phyloP scores from a whole-genome alignment of 2,329 filamentous ascomycete genomes.

The Aspergillus pseudoviridinutans region DNA sequence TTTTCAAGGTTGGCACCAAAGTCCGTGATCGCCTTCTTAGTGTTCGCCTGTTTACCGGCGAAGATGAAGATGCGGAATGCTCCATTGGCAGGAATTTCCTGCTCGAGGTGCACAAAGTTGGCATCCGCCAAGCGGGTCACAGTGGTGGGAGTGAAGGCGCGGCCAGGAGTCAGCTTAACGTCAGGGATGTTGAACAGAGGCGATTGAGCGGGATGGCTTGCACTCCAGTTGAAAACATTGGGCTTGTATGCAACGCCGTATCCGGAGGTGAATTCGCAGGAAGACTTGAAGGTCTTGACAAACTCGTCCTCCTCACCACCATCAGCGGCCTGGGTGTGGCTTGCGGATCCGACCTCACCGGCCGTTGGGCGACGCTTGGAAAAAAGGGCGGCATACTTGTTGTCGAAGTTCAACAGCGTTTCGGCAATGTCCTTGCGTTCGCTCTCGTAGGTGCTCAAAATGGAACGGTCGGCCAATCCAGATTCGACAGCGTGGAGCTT shows the following conservation, averaged over 20 bases:
- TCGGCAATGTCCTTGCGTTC: constrained; percentile 84
- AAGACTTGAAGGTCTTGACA: constrained; percentile 83
- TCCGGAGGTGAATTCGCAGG: constrained; percentile 87
- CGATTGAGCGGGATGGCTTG: constrained; percentile 67
- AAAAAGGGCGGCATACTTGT: constrained; percentile 85
- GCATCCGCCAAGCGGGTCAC: constrained; percentile 85
- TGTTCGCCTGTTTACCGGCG: constrained; percentile 63
- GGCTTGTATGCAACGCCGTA: constrained; percentile 84
- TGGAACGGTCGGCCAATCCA: constrained; percentile 69
- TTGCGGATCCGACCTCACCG: constrained; percentile 67
- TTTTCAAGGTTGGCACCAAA: constrained; percentile 62
- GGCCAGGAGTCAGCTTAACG: constrained; percentile 66
- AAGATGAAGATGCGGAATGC: constrained; percentile 85
- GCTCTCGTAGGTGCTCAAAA: constrained; percentile 79
- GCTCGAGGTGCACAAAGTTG: constrained; percentile 85
- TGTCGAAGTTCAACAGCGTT: constrained; percentile 79
- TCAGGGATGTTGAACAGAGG: constrained; percentile 63
- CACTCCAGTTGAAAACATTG: constrained; percentile 81
- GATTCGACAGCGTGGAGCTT: constrained; percentile 89
- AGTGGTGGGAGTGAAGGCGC: constrained; percentile 70
- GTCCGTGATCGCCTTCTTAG: constrained; percentile 63
- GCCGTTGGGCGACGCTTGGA: constrained; percentile 71
- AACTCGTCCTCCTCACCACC: constrained; percentile 61
- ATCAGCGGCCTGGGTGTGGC: constrained; percentile 30
- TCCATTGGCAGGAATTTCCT: constrained; percentile 83